Percentiles rank a stretch among this genome's conserved stretches.
These are phyloP conservation scores for Angomonas deanei DNA, from an alignment of 208 protist genomes.

Conservation along the genomic window DNA sequence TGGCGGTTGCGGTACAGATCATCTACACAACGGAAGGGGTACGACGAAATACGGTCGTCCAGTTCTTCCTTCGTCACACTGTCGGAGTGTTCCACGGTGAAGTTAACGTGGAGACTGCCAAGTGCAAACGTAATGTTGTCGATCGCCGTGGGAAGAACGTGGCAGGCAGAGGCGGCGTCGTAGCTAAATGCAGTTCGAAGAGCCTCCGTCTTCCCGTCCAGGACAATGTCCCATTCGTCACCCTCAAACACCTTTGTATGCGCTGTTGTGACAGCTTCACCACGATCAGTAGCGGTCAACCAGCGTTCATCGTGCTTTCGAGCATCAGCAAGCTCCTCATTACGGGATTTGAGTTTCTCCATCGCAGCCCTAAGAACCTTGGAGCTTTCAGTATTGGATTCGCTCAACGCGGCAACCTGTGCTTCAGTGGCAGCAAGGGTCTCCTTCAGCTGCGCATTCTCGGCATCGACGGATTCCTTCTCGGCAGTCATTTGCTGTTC, in stretches of 20 bases:
- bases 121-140: conserved; percentile 9
- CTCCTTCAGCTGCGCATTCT: no score
- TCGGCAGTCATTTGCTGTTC: no score
- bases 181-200: conserved; percentile 14
- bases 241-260: conserved; percentile 24
- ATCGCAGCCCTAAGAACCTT: no score
- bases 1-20: conserved; percentile 16
- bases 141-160: conserved; percentile 10
- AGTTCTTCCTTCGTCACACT: conserved; percentile 14
- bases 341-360: no score
- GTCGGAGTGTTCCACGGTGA: conserved; percentile 15
- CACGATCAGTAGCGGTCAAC: background rate
- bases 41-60: conserved; percentile 10
- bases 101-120: conserved; percentile 13
- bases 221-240: conserved; percentile 15
- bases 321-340: background rate
- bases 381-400: no score
- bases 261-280: background rate
- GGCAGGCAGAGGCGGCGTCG: conserved; percentile 19
- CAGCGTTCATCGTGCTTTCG: conserved; percentile 20
- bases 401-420: no score
- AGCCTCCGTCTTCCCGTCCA: conserved; percentile 16
- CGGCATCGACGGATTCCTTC: no score
- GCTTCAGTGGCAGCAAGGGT: no score
- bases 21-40: conserved; percentile 20